Conservation (phyloP, 495 filamentous ascomycete species). For the Letharia lupina region DNA sequence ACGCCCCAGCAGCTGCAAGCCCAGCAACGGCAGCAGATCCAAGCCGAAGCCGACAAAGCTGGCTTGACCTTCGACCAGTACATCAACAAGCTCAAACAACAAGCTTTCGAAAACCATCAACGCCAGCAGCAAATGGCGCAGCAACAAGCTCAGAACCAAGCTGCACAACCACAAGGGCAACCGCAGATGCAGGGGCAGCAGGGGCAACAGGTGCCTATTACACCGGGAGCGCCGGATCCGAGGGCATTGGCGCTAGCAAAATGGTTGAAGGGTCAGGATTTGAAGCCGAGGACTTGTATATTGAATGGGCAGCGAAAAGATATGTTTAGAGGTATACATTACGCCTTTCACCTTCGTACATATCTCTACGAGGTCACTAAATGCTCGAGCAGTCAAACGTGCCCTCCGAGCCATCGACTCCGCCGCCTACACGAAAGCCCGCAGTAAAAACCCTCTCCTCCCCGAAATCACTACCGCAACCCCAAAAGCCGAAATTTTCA, state of each 20-base stretch:
- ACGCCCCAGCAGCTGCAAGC: slow-evolving; percentile 66
- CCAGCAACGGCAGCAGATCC: slow-evolving; percentile 45
- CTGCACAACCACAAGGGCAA: slow-evolving; percentile 19
- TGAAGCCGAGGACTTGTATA: slow-evolving; percentile 89
- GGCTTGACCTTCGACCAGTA: slow-evolving; percentile 58
- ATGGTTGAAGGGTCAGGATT: slow-evolving; percentile 72
- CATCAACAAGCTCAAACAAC: slow-evolving; percentile 55
- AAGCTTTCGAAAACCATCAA: slow-evolving; percentile 46
- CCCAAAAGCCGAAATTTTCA: slow-evolving; percentile 81
- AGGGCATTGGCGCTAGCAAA: slow-evolving; percentile 83
- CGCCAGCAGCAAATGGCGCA: slow-evolving; percentile 39
- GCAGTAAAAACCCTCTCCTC: slow-evolving; percentile 74
- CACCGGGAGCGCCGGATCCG: slow-evolving; percentile 68
- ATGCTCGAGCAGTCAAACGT: slow-evolving; percentile 69
- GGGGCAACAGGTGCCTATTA: slow-evolving; percentile 44
- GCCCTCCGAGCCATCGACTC: slow-evolving; percentile 89
- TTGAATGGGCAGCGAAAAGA: slow-evolving; percentile 95
- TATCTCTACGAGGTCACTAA: background rate
- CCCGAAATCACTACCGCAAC: slow-evolving; percentile 73
- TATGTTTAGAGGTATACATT: slow-evolving; percentile 76
- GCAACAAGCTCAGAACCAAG: slow-evolving; percentile 35
- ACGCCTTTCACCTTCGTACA: background rate
- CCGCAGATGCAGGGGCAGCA: slow-evolving; percentile 28
- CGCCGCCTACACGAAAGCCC: slow-evolving; percentile 76
- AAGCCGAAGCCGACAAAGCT: slow-evolving; percentile 55